Percentiles rank a stretch among this genome's conserved stretches.
phyloP scores from a whole-genome alignment of 768 basidiomycete genomes.

The Lactifluus subvellereus region DNA sequence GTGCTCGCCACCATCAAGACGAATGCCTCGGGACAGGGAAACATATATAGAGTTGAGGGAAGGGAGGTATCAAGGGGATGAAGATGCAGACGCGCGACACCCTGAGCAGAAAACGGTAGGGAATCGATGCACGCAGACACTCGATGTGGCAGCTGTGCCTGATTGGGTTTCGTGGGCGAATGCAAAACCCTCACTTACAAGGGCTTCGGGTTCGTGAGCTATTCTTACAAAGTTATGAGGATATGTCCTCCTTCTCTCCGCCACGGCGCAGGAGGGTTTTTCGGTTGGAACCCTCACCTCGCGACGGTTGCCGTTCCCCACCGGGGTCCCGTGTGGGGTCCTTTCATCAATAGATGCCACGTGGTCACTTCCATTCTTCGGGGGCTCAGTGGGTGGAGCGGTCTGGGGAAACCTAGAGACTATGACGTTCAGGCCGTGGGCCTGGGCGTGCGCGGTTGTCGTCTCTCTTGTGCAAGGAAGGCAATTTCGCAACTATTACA shows the following conservation, averaged over 20 bases:
- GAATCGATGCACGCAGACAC: slow-evolving; percentile 7
- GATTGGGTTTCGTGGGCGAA: slow-evolving; percentile 8
- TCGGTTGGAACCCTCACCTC: slow-evolving; percentile 5
- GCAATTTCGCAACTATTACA: background rate
- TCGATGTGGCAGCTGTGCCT: background rate
- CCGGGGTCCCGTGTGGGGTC: background rate
- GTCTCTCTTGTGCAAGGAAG: background rate
- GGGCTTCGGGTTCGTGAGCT: background rate
- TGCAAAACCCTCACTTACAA: background rate
- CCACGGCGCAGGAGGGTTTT: slow-evolving; percentile 7
- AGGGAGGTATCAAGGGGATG: background rate
- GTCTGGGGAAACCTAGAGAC: slow-evolving; percentile 15
- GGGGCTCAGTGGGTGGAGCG: background rate
- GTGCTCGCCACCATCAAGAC: background rate
- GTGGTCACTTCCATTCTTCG: background rate
- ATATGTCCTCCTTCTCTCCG: slow-evolving; percentile 1
- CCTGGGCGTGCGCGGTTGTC: background rate
- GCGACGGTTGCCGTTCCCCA: slow-evolving; percentile 7
- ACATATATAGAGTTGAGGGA: background rate
- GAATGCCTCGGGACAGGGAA: slow-evolving; percentile 13
- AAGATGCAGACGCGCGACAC: background rate
- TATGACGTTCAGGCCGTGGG: slow-evolving; percentile 11
- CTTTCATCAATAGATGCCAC: slow-evolving; percentile 1
- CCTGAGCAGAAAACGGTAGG: slow-evolving; percentile 2
- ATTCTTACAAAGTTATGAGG: slow-evolving; percentile 2